These are phyloP conservation scores for Diplodia mutila DNA, from an alignment of 2,329 filamentous ascomycete genomes.

Conservation along the genomic window DNA sequence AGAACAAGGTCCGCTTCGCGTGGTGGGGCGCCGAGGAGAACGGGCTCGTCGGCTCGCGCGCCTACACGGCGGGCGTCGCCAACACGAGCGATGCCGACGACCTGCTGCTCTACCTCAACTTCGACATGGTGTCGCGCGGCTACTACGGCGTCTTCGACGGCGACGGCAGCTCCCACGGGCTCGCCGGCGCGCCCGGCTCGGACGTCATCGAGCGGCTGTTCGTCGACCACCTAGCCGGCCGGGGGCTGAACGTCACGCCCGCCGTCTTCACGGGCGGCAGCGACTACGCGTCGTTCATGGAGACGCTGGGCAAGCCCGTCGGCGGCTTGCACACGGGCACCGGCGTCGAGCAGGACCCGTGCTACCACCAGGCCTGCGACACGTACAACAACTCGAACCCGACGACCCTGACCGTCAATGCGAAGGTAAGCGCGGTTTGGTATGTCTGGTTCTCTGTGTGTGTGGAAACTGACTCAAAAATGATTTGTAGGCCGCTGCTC, in stretches of 20 bases:
- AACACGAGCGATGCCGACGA: slow-evolving; percentile 60
- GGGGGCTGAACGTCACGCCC: slow-evolving; percentile 34
- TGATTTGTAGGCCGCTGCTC: slow-evolving; percentile 34
- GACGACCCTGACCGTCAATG: slow-evolving; percentile 39
- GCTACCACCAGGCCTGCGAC: slow-evolving; percentile 45
- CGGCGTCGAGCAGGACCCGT: slow-evolving; percentile 37
- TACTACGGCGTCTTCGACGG: slow-evolving; percentile 29
- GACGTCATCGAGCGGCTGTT: slow-evolving; percentile 42
- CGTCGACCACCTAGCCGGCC: slow-evolving; percentile 35
- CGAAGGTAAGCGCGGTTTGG: slow-evolving; percentile 30
- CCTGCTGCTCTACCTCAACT: slow-evolving; percentile 70
- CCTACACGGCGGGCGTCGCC: slow-evolving; percentile 50
- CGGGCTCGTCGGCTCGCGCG: slow-evolving; percentile 59
- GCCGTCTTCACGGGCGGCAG: slow-evolving; percentile 39
- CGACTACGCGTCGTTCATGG: slow-evolving; percentile 41
- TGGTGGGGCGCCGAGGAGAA: slow-evolving; percentile 73
- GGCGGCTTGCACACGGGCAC: slow-evolving; percentile 43
- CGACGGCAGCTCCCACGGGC: slow-evolving; percentile 35
- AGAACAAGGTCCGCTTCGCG: slow-evolving; percentile 68
- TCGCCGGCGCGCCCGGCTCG: slow-evolving; percentile 35
- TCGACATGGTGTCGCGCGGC: slow-evolving; percentile 58
- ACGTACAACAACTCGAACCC: slow-evolving; percentile 39
- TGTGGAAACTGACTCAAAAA: slow-evolving; percentile 22
- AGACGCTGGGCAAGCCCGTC: slow-evolving; percentile 40
- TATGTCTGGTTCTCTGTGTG: too few species aligned